phyloP scores from a whole-genome alignment of 1,284 basidiomycete species.

The Chalciporus sp. region DNA sequence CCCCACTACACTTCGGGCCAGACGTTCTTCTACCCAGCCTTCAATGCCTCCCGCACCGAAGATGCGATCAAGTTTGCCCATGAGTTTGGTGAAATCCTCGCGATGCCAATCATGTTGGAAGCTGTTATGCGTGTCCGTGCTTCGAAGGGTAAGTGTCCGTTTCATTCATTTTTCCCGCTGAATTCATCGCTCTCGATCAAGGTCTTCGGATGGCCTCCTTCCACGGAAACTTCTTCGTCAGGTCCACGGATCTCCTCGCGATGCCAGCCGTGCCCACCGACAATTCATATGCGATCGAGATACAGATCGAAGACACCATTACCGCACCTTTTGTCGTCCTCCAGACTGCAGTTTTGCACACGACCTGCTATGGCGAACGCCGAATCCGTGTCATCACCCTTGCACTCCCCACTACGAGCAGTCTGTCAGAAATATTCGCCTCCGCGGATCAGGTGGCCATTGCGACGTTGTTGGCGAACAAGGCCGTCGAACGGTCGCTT shows the following conservation, averaged over 20 bases:
- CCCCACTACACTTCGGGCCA: conserved; percentile 98
- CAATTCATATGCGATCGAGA: conserved; percentile 96
- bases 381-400: conserved; percentile 95
- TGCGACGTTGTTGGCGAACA: conserved; percentile 89
- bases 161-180: background rate
- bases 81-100: conserved; percentile 92
- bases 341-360: conserved; percentile 96
- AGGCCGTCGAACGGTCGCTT: conserved; percentile 93
- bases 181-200: conserved; percentile 30
- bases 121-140: conserved; percentile 98
- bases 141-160: conserved; percentile 65
- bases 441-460: conserved; percentile 95
- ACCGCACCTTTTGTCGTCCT: conserved; percentile 92
- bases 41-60: conserved; percentile 92
- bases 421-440: conserved; percentile 92
- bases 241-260: conserved; percentile 95
- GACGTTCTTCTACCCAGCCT: conserved; percentile 98
- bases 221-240: conserved; percentile 99
- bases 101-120: conserved; percentile 95
- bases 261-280: conserved; percentile 97
- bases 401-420: conserved; percentile 91
- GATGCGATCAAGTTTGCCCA: conserved; percentile 98
- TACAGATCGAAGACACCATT: conserved; percentile 96
- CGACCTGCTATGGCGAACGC: conserved; percentile 94
- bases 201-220: conserved; percentile 96